These are phyloP conservation scores for Fusarium sp. DNA, from an alignment of 2,329 filamentous ascomycete genomes.

Conservation along the genomic window DNA sequence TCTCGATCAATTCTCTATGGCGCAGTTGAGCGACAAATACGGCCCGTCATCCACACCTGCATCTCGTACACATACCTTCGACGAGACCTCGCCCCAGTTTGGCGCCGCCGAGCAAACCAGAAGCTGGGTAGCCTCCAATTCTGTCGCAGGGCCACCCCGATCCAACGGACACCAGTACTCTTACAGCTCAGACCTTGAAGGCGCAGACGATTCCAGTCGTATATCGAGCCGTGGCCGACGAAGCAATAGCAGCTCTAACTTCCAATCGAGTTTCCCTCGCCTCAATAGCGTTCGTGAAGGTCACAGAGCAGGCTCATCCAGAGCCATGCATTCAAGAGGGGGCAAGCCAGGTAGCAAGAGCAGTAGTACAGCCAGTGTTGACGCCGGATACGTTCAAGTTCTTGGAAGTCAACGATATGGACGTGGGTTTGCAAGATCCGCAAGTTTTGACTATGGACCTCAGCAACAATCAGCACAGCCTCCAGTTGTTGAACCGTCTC, in stretches of 20 bases:
- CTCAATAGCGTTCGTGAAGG: slow-evolving; percentile 73
- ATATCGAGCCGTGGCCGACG: slow-evolving; percentile 72
- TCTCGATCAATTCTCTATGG: slow-evolving; percentile 82
- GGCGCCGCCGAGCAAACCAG: slow-evolving; percentile 51
- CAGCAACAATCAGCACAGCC: slow-evolving; percentile 50
- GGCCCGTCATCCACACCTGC: slow-evolving; percentile 33
- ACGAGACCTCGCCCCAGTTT: slow-evolving; percentile 45
- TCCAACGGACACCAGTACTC: slow-evolving; percentile 58
- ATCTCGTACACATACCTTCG: slow-evolving; percentile 46
- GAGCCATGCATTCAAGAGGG: slow-evolving; percentile 62
- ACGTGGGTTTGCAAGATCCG: slow-evolving; percentile 69
- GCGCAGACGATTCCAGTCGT: slow-evolving; percentile 65
- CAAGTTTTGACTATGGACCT: slow-evolving; percentile 79
- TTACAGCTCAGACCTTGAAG: slow-evolving; percentile 73
- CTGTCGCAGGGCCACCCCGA: slow-evolving; percentile 38
- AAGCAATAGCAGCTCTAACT: slow-evolving; percentile 85
- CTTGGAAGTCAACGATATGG: slow-evolving; percentile 70
- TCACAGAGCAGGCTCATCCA: slow-evolving; percentile 54
- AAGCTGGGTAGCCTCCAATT: slow-evolving; percentile 49
- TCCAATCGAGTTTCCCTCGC: slow-evolving; percentile 69
- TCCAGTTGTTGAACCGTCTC: slow-evolving; percentile 45
- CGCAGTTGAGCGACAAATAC: slow-evolving; percentile 52
- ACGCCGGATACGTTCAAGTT: slow-evolving; percentile 70
- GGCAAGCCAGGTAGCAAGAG: slow-evolving; percentile 78
- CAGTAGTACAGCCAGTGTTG: slow-evolving; percentile 76